Evolutionary conservation across 257 asterid genomes (phyloP).

Genomic region (Solanum raphanifolium): DNA sequence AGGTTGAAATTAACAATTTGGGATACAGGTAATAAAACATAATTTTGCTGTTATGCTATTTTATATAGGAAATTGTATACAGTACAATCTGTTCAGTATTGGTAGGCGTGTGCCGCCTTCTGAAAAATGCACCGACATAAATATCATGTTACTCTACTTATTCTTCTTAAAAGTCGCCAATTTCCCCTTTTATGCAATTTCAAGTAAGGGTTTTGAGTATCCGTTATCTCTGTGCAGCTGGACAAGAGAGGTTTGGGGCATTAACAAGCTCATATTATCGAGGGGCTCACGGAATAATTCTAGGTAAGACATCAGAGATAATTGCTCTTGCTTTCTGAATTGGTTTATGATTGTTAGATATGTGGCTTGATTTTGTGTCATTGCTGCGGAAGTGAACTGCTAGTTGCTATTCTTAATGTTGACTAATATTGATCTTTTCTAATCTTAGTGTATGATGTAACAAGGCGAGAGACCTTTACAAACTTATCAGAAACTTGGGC

Average conservation of each 20-base stretch:
- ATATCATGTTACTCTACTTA: neutral
- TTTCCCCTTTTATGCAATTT: neutral
- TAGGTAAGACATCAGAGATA: constrained; percentile 29
- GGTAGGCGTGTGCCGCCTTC: neutral
- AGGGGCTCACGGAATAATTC: constrained; percentile 89
- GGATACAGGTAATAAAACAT: constrained; percentile 58
- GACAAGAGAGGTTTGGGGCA: constrained; percentile 80
- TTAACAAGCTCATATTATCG: constrained; percentile 67
- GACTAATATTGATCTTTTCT: neutral
- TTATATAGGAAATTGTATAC: neutral
- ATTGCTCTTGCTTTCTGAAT: neutral
- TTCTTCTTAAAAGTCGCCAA: neutral
- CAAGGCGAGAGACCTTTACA: constrained; percentile 72
- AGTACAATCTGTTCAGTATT: neutral
- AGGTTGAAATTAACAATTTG: constrained; percentile 77
- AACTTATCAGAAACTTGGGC: constrained; percentile 58
- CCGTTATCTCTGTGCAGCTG: constrained; percentile 40
- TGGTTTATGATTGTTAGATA: neutral
- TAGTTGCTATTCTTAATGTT: neutral
- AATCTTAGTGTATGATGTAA: constrained; percentile 63
- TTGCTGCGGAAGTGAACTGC: neutral
- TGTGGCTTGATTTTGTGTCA: neutral
- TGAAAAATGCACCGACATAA: neutral
- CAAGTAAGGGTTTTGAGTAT: neutral
- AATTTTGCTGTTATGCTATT: neutral